Conservation (phyloP, 2,329 filamentous ascomycete genomes). For the Exophiala sp. region DNA sequence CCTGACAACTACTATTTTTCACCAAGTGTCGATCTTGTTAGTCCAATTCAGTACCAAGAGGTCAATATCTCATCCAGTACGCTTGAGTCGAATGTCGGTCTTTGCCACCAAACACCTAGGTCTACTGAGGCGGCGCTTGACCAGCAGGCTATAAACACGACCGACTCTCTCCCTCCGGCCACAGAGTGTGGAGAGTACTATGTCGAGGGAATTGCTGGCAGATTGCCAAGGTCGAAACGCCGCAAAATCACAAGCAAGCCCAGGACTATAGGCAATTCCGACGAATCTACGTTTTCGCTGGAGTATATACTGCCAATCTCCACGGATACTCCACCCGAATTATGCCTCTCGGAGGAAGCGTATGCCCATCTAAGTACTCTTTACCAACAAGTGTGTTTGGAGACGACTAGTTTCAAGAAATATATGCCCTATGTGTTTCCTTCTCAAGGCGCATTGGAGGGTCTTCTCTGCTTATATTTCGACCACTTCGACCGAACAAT, state of each 20-base stretch:
- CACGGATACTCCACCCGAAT: neutral
- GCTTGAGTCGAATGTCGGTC: neutral
- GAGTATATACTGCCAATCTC: neutral
- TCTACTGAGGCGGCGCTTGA: neutral
- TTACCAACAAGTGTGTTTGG: slow-evolving; percentile 2
- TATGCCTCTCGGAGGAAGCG: neutral
- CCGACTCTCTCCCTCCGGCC: neutral
- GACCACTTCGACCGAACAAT: slow-evolving; percentile 12
- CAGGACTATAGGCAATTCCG: neutral
- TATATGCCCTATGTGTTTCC: slow-evolving; percentile 4
- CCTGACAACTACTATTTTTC: slow-evolving; percentile 5
- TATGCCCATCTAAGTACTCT: slow-evolving; percentile 1
- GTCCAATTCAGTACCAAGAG: neutral
- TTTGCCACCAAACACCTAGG: neutral
- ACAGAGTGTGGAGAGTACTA: slow-evolving; percentile 27
- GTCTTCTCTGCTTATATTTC: slow-evolving; percentile 12
- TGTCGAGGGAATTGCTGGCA: slow-evolving; percentile 30
- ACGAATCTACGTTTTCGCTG: neutral
- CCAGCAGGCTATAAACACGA: neutral
- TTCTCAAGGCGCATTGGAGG: slow-evolving; percentile 3
- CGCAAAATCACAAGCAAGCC: slow-evolving; percentile 12
- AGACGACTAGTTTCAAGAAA: neutral
- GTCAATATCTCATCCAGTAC: neutral
- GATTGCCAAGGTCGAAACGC: slow-evolving; percentile 27
- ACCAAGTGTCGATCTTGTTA: slow-evolving; percentile 5